Base-by-base conservation (phyloP, 2,329 filamentous ascomycete genomes). In the Calonectria pseudoturangicola region DNA sequence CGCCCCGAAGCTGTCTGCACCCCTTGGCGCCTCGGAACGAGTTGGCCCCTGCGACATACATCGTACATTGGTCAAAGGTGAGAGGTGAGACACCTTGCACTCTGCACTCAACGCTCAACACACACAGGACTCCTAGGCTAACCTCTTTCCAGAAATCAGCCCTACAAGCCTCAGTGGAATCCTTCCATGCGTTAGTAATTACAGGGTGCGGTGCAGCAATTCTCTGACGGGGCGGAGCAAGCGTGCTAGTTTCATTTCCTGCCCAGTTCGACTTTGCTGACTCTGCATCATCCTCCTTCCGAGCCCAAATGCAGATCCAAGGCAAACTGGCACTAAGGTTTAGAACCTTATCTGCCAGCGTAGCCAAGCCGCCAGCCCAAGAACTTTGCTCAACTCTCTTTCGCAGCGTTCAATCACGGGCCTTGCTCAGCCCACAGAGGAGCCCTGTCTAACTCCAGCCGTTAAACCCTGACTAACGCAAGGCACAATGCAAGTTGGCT, bases 391-490 rank as follows among this genome's bases (percentile, higher is more conserved):
- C n/a, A 64, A 48, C 36, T 30, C 15, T 43, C 28, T 39, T 58
- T 7, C n/a, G 27, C 45, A 33, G 60, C n/a, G 28, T 39, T 28
- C 64, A 41, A 45, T 63, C 36, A 33, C 33, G 16, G 33, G 6
- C 28, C 58, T 30, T 64, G 48, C 51, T 62, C 62, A 27, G 43
- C 21, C 54, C 43, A 30, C 68, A 43, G 18, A 21, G 48, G 21
- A 39, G 51, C 43, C 58, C 56, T 9, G 45, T 67, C 47, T 47
- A 41, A 56, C 63, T 60, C 21, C 21, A 28, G 54, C 54, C 50
- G 41, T 41, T 30, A 39, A 64, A 33, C 25, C 50, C 56, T 71
- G n/a, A 28, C 56, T 71, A 64, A 62, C 45, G 36, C 63, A 67
- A 67, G 63, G 45, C 33, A 54, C 47, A 39, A 63, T 67, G 47